Evolutionary conservation across 768 basidiomycete genomes (phyloP), one percentile per base, ranked within the genome.

Genomic region (Daedaleopsis nitida): DNA sequence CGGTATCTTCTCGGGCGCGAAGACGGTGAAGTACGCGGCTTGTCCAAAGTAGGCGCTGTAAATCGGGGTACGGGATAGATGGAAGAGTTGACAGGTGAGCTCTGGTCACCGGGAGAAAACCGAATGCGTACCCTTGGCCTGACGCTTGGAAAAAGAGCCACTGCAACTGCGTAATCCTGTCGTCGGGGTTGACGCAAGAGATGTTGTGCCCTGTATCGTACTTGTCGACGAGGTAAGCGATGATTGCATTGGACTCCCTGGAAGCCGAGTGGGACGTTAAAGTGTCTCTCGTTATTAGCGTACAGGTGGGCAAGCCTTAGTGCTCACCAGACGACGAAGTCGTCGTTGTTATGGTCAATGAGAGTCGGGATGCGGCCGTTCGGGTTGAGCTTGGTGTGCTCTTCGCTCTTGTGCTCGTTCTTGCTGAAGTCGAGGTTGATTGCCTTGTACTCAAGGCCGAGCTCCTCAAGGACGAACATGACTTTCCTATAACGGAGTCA

Each of bases 361-460:
- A 75, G 51, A 12, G 73, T 70, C 3, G 74, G 74, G 51, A 75
- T 74, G 17, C 74, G 69, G 1, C 74, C 72, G 57, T 70, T 70
- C 23, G 68, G 68, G 60, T 72, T 71, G 54, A 61, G 54, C 67
- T 67, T 63, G 11, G 52, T 35, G 57, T 62, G 57, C 51, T 59
- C 58, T 5, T 80, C 68, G 0, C 68, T 5, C 69, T 84, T 87
- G 34, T 85, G 82, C 65, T 80, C 77, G 11, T 62, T 64, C 50
- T 78, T 78, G 47, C 45, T 2, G 64, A 72, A 68, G 59, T 70
- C 67, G 58, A 71, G 64, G 62, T 66, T 66, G 44, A 69, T 47
- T 34, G 65, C 43, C 59, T 70, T 67, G 63, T 72, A 72, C 13
- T 59, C 65, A n/a, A 72, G 58, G 16, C 70, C 71, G 43, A 72